phyloP scores from a whole-genome alignment of 495 filamentous ascomycete species.

The Penicillium paxilli region DNA sequence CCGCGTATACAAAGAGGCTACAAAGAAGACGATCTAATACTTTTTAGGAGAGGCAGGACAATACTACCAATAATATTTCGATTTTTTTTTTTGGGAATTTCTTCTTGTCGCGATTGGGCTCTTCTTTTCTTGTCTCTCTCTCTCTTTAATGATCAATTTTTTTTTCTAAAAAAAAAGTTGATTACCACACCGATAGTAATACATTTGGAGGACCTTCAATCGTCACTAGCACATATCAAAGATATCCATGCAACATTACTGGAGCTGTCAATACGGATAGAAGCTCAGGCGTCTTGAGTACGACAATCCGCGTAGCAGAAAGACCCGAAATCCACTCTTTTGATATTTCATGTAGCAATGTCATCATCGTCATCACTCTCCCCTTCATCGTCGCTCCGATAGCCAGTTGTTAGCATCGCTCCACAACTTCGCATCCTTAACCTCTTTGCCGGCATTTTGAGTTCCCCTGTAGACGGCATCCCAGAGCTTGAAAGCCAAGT shows the following conservation, averaged over 20 bases:
- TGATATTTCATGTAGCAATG: slow-evolving; percentile 15
- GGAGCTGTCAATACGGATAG: background rate
- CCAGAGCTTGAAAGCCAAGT: slow-evolving; percentile 80
- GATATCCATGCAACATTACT: slow-evolving; percentile 5
- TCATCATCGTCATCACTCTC: background rate
- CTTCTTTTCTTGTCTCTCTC: slow-evolving; percentile 8
- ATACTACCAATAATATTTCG: no score
- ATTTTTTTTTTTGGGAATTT: background rate
- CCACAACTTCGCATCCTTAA: slow-evolving; percentile 64
- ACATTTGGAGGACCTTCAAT: slow-evolving; percentile 21
- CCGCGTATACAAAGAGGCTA: background rate
- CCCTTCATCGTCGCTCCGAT: slow-evolving; percentile 44
- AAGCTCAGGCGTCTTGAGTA: slow-evolving; percentile 2
- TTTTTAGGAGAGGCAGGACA: no score
- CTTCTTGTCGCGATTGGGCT: background rate
- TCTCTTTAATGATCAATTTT: no score
- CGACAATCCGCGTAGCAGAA: slow-evolving; percentile 3
- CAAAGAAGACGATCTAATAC: no score
- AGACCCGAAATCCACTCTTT: slow-evolving; percentile 15
- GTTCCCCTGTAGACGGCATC: slow-evolving; percentile 72
- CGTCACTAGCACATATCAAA: slow-evolving; percentile 2
- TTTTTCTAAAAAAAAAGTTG: no score
- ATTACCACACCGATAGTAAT: slow-evolving; percentile 28
- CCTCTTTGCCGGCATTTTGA: slow-evolving; percentile 61
- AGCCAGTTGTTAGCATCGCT: slow-evolving; percentile 68